These are phyloP conservation scores for Gracilariopsis chorda DNA, from an alignment of 23 red algal genomes.

Conservation along the genomic window DNA sequence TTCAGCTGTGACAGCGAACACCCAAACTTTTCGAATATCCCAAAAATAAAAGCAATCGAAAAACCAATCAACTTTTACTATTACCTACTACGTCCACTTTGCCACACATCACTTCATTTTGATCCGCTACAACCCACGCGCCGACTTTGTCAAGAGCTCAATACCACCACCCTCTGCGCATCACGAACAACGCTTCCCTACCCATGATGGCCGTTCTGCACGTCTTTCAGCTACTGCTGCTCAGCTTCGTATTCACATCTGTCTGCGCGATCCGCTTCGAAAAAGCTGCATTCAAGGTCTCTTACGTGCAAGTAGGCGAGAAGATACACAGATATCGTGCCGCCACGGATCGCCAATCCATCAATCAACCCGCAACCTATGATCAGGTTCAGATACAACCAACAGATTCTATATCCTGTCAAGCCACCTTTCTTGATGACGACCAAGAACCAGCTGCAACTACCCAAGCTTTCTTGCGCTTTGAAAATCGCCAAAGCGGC, in stretches of 20 bases:
- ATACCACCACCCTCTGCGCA: no score
- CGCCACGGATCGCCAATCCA: not conserved
- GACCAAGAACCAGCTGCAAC: not conserved
- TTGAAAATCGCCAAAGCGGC: slow-evolving; percentile 25
- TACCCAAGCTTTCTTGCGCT: slow-evolving; percentile 41
- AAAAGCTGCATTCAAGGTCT: slow-evolving; percentile 32
- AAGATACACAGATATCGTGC: not conserved
- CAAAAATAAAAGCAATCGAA: no score
- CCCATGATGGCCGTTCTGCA: no score
- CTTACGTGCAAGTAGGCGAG: slow-evolving; percentile 20
- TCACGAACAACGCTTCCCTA: no score
- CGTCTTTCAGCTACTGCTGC: no score
- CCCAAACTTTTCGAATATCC: no score
- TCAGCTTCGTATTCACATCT: not conserved
- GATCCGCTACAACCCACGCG: no score
- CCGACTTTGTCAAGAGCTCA: no score
- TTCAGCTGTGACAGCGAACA: no score
- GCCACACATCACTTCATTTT: no score
- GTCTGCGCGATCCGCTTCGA: not conserved
- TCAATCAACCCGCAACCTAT: not conserved
- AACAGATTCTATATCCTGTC: slow-evolving; percentile 8
- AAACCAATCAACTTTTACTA: no score
- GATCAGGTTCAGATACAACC: not conserved
- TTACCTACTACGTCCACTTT: no score
- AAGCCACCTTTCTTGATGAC: slow-evolving; percentile 37